A percentile compares a stretch with the other conserved stretches of the same genome.
phyloP scores from a whole-genome alignment of 108 stramenopile genomes.

The Nannochloropsis salina region DNA sequence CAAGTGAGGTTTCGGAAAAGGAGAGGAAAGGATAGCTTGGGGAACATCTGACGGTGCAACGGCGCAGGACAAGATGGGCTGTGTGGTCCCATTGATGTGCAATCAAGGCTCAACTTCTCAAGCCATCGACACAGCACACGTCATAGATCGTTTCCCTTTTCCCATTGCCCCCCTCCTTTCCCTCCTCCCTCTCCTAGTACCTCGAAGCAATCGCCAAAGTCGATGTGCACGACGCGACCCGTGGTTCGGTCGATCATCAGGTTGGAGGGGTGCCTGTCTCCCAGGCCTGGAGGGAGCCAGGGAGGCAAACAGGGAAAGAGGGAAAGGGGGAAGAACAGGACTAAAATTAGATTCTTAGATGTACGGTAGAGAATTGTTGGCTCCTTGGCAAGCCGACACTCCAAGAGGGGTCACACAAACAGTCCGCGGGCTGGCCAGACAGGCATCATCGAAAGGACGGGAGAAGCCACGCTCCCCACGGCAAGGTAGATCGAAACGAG shows the following conservation, averaged over 20 bases:
- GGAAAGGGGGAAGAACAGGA: constrained; percentile 60
- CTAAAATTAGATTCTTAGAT: too few relatives aligned
- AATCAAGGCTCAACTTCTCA: not conserved
- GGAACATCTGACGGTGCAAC: not conserved
- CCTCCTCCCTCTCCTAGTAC: not conserved
- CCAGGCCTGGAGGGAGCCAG: constrained; percentile 53
- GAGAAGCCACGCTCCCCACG: too few relatives aligned
- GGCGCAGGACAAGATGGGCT: not conserved
- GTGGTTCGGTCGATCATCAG: constrained; percentile 63
- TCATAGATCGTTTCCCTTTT: not conserved
- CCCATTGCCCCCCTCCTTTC: not conserved
- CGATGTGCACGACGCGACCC: constrained; percentile 45
- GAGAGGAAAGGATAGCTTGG: not conserved
- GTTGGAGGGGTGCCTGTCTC: constrained; percentile 85
- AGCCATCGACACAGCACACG: not conserved
- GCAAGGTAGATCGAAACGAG: not conserved
- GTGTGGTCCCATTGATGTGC: too few relatives aligned
- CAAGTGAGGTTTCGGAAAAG: not conserved
- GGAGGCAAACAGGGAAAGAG: not conserved
- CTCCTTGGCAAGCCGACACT: too few relatives aligned
- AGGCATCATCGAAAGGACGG: too few relatives aligned
- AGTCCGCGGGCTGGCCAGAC: too few relatives aligned
- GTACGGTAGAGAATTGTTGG: too few relatives aligned
- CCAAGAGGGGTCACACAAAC: too few relatives aligned
- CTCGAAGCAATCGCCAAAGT: constrained; percentile 55